Evolutionary conservation across 1,284 basidiomycete genomes (phyloP), one percentile per base, ranked within the genome.

Genomic region (Erythrobasidium hasegawianum): DNA sequence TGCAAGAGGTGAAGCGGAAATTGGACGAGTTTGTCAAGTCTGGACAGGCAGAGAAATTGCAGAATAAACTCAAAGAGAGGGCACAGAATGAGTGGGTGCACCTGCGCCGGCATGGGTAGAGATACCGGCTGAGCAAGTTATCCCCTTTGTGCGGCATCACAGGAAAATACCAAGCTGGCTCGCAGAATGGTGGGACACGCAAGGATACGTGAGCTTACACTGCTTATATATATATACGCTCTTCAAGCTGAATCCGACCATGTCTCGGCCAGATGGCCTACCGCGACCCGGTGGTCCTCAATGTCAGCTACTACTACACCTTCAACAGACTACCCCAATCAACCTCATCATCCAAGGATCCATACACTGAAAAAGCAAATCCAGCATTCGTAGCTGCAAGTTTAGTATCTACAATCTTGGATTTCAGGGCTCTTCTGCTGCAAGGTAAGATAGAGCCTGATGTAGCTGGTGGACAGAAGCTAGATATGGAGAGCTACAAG

Each of bases 401-500:
- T 2, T 78, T 91, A 53, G 83, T 85, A 11, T 84, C 87, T 49
- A 84, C 82, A 1, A 84, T 84, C 1, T 84, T 90, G 81, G 78
- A 87, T 43, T 90, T 89, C 78, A 82, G 89, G 55, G 82, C 85
- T 72, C 77, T 81, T 58, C 80, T 87, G 67, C 85, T 85, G 72
- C 81, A 79, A 10, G 90, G 90, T 10, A 76, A 83, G 39, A 75
- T 93, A 22, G 77, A 81, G 55, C 87, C 88, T 2, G 91, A 95
- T 69, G 79, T 81, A 16, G 85, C 85, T 20, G 89, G 86, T 75
- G 87, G 87, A 57, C 83, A 84, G 1, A 83, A 86, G 10, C 77
- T 91, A 20, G 92, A 90, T 77, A 92, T 93, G 89, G 89, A 91
- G 75, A 87, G 87, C 10, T 94, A 88, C 79, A 83, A 90, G 85